A percentile compares a stretch with the other conserved stretches of the same genome.
Evolutionary conservation across 1,284 basidiomycete genomes (phyloP).

Genomic region (Pyrrhoderma noxium): DNA sequence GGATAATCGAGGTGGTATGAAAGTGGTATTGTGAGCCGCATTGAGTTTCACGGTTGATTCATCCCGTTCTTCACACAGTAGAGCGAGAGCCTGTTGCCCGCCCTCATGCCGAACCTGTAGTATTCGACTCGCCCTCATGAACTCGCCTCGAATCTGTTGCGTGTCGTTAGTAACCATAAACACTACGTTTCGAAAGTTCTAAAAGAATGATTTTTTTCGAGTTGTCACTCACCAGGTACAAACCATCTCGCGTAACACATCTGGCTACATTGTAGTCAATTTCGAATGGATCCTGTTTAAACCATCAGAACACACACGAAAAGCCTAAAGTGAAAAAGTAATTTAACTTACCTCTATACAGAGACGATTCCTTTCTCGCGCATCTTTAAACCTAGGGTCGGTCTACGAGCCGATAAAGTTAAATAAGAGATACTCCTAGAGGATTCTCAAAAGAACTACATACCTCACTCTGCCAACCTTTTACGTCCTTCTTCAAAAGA

Average conservation of each 20-base stretch:
- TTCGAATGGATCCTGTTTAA: slow-evolving; percentile 86
- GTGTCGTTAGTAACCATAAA: neutral
- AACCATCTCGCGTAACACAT: slow-evolving; percentile 93
- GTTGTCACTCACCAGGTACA: slow-evolving; percentile 70
- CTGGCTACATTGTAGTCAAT: slow-evolving; percentile 91
- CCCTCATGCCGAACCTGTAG: slow-evolving; percentile 73
- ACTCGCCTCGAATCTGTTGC: slow-evolving; percentile 89
- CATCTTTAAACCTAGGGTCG: slow-evolving; percentile 53
- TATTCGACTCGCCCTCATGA: slow-evolving; percentile 92
- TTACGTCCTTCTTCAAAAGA: slow-evolving; percentile 81
- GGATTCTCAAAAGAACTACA: slow-evolving; percentile 23
- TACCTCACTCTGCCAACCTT: slow-evolving; percentile 93
- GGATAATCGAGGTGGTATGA: slow-evolving; percentile 46
- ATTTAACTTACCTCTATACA: slow-evolving; percentile 79
- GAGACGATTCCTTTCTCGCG: slow-evolving; percentile 83
- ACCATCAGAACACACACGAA: neutral
- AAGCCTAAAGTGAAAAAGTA: neutral
- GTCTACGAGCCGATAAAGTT: slow-evolving; percentile 25
- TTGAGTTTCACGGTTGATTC: slow-evolving; percentile 41
- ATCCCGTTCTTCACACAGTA: slow-evolving; percentile 76
- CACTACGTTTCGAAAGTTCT: neutral
- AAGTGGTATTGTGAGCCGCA: slow-evolving; percentile 36
- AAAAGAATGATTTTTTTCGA: neutral
- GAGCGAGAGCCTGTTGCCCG: slow-evolving; percentile 72
- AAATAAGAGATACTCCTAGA: slow-evolving; percentile 14